phyloP scores from a whole-genome alignment of 2,329 filamentous ascomycete species.

The Juglanconis sp. region DNA sequence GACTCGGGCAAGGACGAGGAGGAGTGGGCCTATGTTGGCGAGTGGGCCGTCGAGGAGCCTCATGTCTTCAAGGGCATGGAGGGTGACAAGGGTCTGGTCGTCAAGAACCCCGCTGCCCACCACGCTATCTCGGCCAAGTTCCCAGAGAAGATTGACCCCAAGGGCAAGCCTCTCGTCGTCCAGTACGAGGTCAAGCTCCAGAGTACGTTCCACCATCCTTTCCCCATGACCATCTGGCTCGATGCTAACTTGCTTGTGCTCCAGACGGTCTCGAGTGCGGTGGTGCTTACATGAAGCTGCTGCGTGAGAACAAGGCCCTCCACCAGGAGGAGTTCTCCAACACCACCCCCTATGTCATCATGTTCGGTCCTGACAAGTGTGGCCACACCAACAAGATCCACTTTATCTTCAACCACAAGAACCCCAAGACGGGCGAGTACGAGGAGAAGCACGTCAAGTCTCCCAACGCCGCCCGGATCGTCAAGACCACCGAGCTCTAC shows the following conservation, averaged over 20 bases:
- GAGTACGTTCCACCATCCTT: slow-evolving; percentile 56
- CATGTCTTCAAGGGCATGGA: slow-evolving; percentile 85
- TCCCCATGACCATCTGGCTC: background rate
- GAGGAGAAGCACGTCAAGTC: slow-evolving; percentile 97
- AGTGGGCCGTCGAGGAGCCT: slow-evolving; percentile 96
- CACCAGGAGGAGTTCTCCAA: slow-evolving; percentile 98
- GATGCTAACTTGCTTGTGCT: slow-evolving; percentile 12
- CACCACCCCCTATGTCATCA: slow-evolving; percentile 95
- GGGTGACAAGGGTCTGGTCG: slow-evolving; percentile 92
- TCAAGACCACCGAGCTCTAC: slow-evolving; percentile 92
- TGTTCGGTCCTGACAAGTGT: slow-evolving; percentile 99
- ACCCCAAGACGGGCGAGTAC: slow-evolving; percentile 98
- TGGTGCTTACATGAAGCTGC: slow-evolving; percentile 98
- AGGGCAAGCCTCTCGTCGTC: slow-evolving; percentile 92
- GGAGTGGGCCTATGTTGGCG: slow-evolving; percentile 96
- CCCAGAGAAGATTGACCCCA: slow-evolving; percentile 93
- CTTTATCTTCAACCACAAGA: slow-evolving; percentile 99
- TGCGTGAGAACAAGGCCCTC: slow-evolving; percentile 95
- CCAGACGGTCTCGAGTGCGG: slow-evolving; percentile 92
- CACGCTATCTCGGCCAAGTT: slow-evolving; percentile 99
- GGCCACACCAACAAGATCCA: slow-evolving; percentile 97
- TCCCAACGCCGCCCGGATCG: slow-evolving; percentile 80
- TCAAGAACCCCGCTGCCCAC: slow-evolving; percentile 97
- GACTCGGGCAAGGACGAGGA: slow-evolving; percentile 76
- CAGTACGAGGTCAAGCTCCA: slow-evolving; percentile 99